Percentiles rank a stretch among this genome's conserved stretches.
Conservation (phyloP, 495 filamentous ascomycete species). For the Aspergillus egyptiacus region DNA sequence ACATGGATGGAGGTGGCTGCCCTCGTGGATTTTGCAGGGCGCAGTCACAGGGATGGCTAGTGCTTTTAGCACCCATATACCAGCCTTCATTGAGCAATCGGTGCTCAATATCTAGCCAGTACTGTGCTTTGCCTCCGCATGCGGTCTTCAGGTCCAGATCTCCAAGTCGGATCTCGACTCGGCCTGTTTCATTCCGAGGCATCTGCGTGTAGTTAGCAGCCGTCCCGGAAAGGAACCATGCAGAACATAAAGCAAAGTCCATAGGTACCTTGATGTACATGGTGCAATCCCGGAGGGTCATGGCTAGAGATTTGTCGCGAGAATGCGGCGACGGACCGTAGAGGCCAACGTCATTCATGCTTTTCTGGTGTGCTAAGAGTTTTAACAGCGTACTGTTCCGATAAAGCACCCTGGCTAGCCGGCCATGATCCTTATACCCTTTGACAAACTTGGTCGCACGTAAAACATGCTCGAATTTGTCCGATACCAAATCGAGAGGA, state of each 20-base stretch:
- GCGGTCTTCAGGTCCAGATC: constrained; percentile 87
- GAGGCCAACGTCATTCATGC: constrained; percentile 32
- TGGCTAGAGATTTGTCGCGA: constrained; percentile 49
- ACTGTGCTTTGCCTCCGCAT: constrained; percentile 56
- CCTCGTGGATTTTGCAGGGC: constrained; percentile 21
- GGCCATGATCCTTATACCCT: constrained; percentile 31
- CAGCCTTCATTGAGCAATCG: constrained; percentile 63
- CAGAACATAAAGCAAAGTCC: too few relatives aligned
- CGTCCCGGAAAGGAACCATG: too few relatives aligned
- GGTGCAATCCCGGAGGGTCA: constrained; percentile 88
- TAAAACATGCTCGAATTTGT: constrained; percentile 32
- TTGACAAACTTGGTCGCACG: constrained; percentile 33
- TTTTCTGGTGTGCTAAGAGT: constrained; percentile 31
- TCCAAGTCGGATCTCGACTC: constrained; percentile 68
- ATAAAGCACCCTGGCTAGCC: constrained; percentile 34
- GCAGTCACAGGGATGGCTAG: constrained; percentile 28
- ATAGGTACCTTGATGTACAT: constrained; percentile 61
- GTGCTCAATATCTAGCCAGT: constrained; percentile 66
- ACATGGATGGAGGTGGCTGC: constrained; percentile 18
- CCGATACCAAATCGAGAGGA: constrained; percentile 50
- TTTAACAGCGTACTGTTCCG: constrained; percentile 32
- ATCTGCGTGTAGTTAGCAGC: constrained; percentile 16
- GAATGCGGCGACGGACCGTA: constrained; percentile 29
- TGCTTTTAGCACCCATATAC: constrained; percentile 51
- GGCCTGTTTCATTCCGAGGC: constrained; percentile 24